Base-by-base conservation (phyloP, 768 basidiomycete genomes). In the Russula earlei region DNA sequence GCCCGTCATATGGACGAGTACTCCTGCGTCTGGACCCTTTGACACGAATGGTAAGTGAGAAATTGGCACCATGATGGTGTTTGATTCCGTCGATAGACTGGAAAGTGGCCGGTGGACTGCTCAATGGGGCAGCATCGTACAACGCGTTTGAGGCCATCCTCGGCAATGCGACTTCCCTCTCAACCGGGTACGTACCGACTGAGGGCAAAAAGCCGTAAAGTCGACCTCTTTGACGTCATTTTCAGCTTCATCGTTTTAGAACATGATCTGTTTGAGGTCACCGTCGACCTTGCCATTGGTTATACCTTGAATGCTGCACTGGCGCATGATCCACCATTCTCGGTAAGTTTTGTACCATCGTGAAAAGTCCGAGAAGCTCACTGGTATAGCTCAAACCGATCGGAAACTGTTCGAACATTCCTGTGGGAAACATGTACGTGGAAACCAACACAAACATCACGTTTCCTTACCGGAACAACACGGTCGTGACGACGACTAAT, bases 1-100 rank as follows among this genome's bases (percentile, higher is more conserved):
- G 11, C 90, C 95, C 25, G 82, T 96, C 65, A 86, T 95, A 67
- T 97, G 94, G 94, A 89, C 91, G 31, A 74, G 76, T 11, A 75
- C 78, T 11, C 77, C 82, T 44, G 65, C 66, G 27, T 78, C 76
- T 44, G 71, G 71, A 37, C 66, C 74, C 50, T 89, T 87, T 64
- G 86, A 90, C 64, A 88, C 87, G 38, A 83, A 87, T 55, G 86
- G 85, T 83, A 63, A 37, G 70, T 62, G 27, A 54, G 31, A 6
- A 20, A 29, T 8, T 34, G 29, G 12, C 19, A 22, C 38, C 25
- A n/a, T 27, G 15, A 43, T 31, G 19, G 25, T 37, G 15, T 12
- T 37, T 33, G 27, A 43, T 11, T 37, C 1, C 7, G 12, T 3
- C 2, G 52, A 57, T 42, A 80, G 92, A 97, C 66, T 97, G 93